Conservation (phyloP, 2,329 filamentous ascomycete genomes). For the Arachnomyces sp. region DNA sequence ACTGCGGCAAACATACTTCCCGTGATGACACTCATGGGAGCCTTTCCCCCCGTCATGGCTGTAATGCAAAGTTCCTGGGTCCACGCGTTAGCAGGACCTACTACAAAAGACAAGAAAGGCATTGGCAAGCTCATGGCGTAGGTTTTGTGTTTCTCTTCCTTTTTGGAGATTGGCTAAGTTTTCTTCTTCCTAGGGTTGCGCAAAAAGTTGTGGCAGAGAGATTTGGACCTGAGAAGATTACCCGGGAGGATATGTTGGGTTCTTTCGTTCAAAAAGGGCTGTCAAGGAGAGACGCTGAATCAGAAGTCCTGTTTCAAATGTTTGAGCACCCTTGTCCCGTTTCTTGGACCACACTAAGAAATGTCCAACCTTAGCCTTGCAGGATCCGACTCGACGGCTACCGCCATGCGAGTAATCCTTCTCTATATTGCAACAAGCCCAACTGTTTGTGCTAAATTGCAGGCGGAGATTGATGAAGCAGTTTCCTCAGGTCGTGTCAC, state of each 20-base stretch:
- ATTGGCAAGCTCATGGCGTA: slow-evolving; percentile 18
- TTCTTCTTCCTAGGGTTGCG: slow-evolving; percentile 12
- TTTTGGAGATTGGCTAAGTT: slow-evolving; percentile 2
- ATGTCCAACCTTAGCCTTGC: slow-evolving; percentile 14
- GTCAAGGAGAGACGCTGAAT: slow-evolving; percentile 1
- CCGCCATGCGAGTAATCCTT: slow-evolving; percentile 11
- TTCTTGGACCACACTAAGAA: too few species aligned
- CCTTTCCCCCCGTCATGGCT: slow-evolving; percentile 12
- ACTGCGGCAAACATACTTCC: slow-evolving; percentile 22
- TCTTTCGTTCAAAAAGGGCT: slow-evolving; percentile 24
- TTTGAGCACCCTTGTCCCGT: not conserved
- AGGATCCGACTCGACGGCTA: slow-evolving; percentile 16
- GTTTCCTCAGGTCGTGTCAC: slow-evolving; percentile 4
- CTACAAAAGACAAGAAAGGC: slow-evolving; percentile 15
- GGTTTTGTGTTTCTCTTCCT: slow-evolving; percentile 9
- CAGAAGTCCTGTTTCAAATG: slow-evolving; percentile 4
- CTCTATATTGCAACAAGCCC: slow-evolving; percentile 12
- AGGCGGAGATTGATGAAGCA: slow-evolving; percentile 17
- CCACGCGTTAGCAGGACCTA: slow-evolving; percentile 12
- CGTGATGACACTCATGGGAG: slow-evolving; percentile 10
- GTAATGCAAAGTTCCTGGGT: slow-evolving; percentile 10
- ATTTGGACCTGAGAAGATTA: slow-evolving; percentile 12
- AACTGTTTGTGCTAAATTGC: slow-evolving; percentile 8
- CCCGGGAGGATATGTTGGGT: slow-evolving; percentile 21
- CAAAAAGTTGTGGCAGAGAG: slow-evolving; percentile 15